These are phyloP conservation scores for Coemansia umbellata DNA, from an alignment of 192 early-diverging fungal genomes.

Conservation along the genomic window DNA sequence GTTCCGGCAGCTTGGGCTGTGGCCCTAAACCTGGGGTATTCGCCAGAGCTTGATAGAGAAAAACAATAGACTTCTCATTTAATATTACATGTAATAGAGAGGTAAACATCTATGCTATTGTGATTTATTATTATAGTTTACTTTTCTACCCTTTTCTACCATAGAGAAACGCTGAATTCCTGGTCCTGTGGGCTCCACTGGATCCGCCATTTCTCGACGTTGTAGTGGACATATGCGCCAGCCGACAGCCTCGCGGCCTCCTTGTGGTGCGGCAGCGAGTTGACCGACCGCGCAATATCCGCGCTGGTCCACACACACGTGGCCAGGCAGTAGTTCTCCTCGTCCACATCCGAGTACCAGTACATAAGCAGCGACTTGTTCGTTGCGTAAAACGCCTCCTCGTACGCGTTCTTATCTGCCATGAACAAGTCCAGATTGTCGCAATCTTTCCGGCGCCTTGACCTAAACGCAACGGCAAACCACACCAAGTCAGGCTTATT, in stretches of 20 bases:
- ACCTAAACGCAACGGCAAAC: constrained; percentile 48
- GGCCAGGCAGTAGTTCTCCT: constrained; percentile 36
- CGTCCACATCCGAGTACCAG: constrained; percentile 42
- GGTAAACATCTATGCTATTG: too few relatives aligned
- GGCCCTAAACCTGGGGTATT: too few relatives aligned
- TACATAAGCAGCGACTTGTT: constrained; percentile 37
- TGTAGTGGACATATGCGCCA: constrained; percentile 35
- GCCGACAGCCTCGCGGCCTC: constrained; percentile 34
- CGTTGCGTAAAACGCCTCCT: constrained; percentile 28
- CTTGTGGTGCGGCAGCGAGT: constrained; percentile 23
- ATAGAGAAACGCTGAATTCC: neutral
- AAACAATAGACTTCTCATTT: too few relatives aligned
- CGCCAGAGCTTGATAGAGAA: too few relatives aligned
- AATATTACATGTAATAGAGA: too few relatives aligned
- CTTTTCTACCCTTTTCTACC: constrained; percentile 4
- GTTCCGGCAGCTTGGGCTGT: constrained; percentile 76
- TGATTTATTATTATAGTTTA: neutral
- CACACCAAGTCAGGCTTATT: constrained; percentile 3
- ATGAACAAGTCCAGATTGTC: constrained; percentile 33
- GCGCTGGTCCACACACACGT: constrained; percentile 40
- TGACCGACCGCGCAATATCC: constrained; percentile 38
- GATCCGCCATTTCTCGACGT: constrained; percentile 32
- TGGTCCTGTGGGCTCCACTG: constrained; percentile 2
- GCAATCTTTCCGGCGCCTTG: constrained; percentile 33
- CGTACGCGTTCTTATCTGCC: constrained; percentile 35